phyloP scores from a whole-genome alignment of 2,329 filamentous ascomycete genomes.

The Penicillium sp. region DNA sequence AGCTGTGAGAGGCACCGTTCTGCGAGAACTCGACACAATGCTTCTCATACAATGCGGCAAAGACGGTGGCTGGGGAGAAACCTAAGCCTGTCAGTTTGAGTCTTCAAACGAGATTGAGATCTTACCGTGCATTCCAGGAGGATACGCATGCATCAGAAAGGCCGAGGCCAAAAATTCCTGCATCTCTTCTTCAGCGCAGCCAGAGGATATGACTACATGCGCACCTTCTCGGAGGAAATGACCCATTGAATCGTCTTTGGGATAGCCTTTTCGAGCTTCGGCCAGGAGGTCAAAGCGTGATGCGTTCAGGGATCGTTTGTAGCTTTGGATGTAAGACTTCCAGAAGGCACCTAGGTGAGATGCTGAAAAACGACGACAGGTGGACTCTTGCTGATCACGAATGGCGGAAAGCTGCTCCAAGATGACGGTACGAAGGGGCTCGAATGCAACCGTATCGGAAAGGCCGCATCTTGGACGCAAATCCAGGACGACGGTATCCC shows the following conservation, averaged over 20 bases:
- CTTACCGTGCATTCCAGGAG: conserved; percentile 22
- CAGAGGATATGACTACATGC: background rate
- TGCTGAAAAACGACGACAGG: conserved; percentile 12
- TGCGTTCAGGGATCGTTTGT: background rate
- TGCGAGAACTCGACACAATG: background rate
- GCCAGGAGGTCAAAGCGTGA: background rate
- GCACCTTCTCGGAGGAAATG: conserved; percentile 4
- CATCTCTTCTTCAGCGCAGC: background rate
- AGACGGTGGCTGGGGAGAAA: background rate
- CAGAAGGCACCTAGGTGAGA: conserved; percentile 13
- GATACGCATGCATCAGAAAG: conserved; percentile 23
- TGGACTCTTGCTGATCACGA: background rate
- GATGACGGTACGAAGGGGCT: conserved; percentile 14
- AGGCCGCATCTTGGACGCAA: conserved; percentile 11
- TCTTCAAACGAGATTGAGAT: background rate
- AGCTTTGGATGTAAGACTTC: background rate
- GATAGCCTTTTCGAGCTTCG: conserved; percentile 6
- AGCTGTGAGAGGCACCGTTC: background rate
- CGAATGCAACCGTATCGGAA: conserved; percentile 13
- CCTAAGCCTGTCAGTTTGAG: background rate
- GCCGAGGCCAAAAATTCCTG: conserved; percentile 15
- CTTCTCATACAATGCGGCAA: background rate
- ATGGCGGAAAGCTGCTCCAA: conserved; percentile 5
- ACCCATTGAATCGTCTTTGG: background rate
- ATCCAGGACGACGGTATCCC: conserved; percentile 4